A percentile compares a stretch with the other conserved stretches of the same genome.
phyloP scores from a whole-genome alignment of 805 yeast genomes.

The Saccharomycopsis fodiens region DNA sequence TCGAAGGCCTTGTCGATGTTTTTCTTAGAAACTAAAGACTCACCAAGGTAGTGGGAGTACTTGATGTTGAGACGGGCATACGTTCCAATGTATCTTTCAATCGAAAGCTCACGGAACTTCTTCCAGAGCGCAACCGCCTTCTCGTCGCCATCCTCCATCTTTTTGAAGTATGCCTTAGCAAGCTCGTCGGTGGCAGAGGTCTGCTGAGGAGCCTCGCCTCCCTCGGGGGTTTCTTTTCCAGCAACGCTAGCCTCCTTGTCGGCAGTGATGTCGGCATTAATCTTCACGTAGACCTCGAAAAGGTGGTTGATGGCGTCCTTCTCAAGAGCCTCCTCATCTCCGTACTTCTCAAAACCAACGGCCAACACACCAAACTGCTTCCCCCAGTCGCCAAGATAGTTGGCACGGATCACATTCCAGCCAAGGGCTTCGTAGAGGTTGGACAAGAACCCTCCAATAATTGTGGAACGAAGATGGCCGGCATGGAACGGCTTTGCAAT shows the following conservation, averaged over 20 bases:
- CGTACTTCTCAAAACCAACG: slow-evolving; percentile 83
- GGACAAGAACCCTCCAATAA: slow-evolving; percentile 91
- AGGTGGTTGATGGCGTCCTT: slow-evolving; percentile 88
- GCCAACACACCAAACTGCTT: slow-evolving; percentile 96
- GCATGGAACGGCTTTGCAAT: slow-evolving; percentile 99
- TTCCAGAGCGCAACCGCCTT: slow-evolving; percentile 73
- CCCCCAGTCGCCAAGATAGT: slow-evolving; percentile 99
- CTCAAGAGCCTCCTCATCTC: slow-evolving; percentile 62
- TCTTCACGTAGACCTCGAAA: slow-evolving; percentile 85
- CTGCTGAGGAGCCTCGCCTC: no score
- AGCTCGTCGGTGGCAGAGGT: slow-evolving; percentile 54
- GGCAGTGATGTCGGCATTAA: slow-evolving; percentile 65
- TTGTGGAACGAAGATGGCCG: slow-evolving; percentile 95
- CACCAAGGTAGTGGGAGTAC: slow-evolving; percentile 90
- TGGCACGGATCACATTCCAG: slow-evolving; percentile 86
- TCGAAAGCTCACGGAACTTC: slow-evolving; percentile 84
- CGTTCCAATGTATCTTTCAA: slow-evolving; percentile 76
- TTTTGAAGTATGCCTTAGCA: slow-evolving; percentile 82
- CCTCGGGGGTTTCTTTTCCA: no score
- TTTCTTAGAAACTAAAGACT: slow-evolving; percentile 81
- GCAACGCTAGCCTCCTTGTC: slow-evolving; percentile 44
- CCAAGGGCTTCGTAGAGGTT: slow-evolving; percentile 87
- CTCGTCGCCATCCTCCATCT: slow-evolving; percentile 91
- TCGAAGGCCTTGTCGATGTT: slow-evolving; percentile 60
- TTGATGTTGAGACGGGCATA: slow-evolving; percentile 87